A percentile compares a stretch with the other conserved stretches of the same genome.
phyloP scores from a whole-genome alignment of 306 rosid genomes.

The Aeschynomene evenia region DNA sequence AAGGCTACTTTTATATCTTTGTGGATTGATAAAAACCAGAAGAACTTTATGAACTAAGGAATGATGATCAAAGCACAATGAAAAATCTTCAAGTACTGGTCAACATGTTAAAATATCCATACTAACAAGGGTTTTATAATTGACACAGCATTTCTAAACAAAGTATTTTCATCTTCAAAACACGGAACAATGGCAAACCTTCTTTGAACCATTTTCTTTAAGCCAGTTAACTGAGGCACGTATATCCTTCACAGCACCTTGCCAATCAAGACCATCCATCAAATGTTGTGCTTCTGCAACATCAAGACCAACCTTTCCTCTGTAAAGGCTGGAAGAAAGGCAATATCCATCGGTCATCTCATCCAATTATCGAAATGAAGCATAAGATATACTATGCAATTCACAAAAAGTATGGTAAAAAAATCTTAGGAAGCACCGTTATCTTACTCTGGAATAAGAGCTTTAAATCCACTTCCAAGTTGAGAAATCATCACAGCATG shows the following conservation, averaged over 20 bases:
- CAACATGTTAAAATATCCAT: background rate
- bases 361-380: too few species aligned
- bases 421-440: background rate
- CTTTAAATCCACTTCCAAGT: slow-evolving; percentile 74
- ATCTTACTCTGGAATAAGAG: slow-evolving; percentile 87
- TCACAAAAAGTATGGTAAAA: background rate
- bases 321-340: slow-evolving; percentile 50
- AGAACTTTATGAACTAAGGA: background rate
- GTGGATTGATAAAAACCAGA: background rate
- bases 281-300: slow-evolving; percentile 93
- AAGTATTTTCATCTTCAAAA: slow-evolving; percentile 4
- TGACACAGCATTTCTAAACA: background rate
- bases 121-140: background rate
- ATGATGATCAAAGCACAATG: slow-evolving; percentile 8
- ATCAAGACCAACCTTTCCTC: slow-evolving; percentile 92
- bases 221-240: slow-evolving; percentile 88
- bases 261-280: slow-evolving; percentile 93
- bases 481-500: slow-evolving; percentile 82
- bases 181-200: slow-evolving; percentile 51
- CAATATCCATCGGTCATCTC: slow-evolving; percentile 16
- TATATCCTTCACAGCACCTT: slow-evolving; percentile 89
- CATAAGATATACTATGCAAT: background rate
- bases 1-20: background rate
- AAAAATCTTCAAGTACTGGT: background rate
- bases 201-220: slow-evolving; percentile 85